These are phyloP conservation scores for Fusarium musae DNA, from an alignment of 2,329 filamentous ascomycete species.

Conservation along the genomic window DNA sequence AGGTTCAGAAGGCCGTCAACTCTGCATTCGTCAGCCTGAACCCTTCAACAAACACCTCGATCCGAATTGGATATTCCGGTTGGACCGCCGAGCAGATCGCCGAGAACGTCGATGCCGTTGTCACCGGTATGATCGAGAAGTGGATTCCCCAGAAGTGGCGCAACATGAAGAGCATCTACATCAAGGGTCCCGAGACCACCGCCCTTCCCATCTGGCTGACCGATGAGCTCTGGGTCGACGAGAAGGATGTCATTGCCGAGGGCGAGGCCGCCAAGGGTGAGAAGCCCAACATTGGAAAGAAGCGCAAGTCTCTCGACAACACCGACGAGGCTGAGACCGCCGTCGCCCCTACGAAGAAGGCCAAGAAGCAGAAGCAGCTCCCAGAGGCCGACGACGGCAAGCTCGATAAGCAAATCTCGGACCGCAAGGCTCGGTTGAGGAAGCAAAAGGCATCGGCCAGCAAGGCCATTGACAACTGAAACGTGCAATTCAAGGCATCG, in stretches of 20 bases:
- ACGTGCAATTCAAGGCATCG: slow-evolving; percentile 43
- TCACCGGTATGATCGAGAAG: slow-evolving; percentile 76
- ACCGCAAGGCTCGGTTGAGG: slow-evolving; percentile 66
- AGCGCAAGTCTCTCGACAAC: slow-evolving; percentile 63
- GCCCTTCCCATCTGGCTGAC: slow-evolving; percentile 95
- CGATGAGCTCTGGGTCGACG: slow-evolving; percentile 88
- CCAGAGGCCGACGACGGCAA: slow-evolving; percentile 62
- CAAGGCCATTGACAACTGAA: slow-evolving; percentile 60
- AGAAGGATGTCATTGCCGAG: slow-evolving; percentile 76
- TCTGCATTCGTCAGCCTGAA: slow-evolving; percentile 84
- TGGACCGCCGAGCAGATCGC: slow-evolving; percentile 81
- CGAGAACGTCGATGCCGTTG: slow-evolving; percentile 82
- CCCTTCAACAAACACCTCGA: slow-evolving; percentile 80
- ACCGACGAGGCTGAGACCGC: slow-evolving; percentile 59
- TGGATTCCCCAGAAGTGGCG: slow-evolving; percentile 88
- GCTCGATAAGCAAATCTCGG: slow-evolving; percentile 69
- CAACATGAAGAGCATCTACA: slow-evolving; percentile 83
- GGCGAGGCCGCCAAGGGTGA: slow-evolving; percentile 58
- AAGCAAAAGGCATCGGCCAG: slow-evolving; percentile 69
- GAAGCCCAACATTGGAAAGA: slow-evolving; percentile 73
- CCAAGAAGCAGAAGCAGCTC: slow-evolving; percentile 49
- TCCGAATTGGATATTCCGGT: slow-evolving; percentile 80
- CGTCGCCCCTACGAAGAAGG: slow-evolving; percentile 52
- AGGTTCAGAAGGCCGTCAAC: slow-evolving; percentile 81
- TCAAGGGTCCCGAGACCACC: slow-evolving; percentile 90